Evolutionary conservation across 164 flowering plant species (phyloP).

Genomic region (Vitis riparia): DNA sequence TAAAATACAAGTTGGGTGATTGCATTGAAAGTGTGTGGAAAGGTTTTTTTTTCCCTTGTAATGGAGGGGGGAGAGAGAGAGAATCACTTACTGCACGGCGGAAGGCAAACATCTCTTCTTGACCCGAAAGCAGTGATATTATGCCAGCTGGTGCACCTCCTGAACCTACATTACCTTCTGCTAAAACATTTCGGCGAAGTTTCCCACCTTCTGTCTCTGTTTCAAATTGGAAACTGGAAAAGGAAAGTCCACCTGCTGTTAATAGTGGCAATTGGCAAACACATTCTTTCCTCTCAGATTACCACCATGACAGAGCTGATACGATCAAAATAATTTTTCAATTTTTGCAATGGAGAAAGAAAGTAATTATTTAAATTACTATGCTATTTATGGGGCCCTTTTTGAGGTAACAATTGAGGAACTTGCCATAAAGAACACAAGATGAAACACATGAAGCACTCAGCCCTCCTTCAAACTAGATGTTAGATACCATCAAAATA

Average conservation of each 20-base stretch:
- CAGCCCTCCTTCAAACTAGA: too few relatives aligned
- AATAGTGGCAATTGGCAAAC: neutral
- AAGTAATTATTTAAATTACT: neutral
- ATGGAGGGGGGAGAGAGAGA: neutral
- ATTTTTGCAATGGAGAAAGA: neutral
- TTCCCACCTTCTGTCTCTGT: conserved; percentile 82
- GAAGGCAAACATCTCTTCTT: conserved; percentile 98
- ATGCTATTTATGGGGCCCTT: neutral
- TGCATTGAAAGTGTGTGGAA: too few relatives aligned
- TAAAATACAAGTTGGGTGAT: too few relatives aligned
- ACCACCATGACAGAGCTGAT: neutral
- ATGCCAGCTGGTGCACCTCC: conserved; percentile 68
- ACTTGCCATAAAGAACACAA: neutral
- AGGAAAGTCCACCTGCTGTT: neutral
- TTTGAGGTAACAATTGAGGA: neutral
- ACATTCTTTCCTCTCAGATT: neutral
- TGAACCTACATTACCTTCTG: conserved; percentile 67
- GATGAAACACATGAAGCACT: too few relatives aligned
- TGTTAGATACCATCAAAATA: too few relatives aligned
- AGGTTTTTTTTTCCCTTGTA: neutral
- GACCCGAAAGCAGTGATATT: conserved; percentile 71
- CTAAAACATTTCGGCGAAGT: conserved; percentile 83
- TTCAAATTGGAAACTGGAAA: conserved; percentile 92
- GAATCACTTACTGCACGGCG: conserved; percentile 76
- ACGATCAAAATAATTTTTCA: neutral